Base-by-base conservation (phyloP, 495 filamentous ascomycete genomes). In the Tuber brumale region DNA sequence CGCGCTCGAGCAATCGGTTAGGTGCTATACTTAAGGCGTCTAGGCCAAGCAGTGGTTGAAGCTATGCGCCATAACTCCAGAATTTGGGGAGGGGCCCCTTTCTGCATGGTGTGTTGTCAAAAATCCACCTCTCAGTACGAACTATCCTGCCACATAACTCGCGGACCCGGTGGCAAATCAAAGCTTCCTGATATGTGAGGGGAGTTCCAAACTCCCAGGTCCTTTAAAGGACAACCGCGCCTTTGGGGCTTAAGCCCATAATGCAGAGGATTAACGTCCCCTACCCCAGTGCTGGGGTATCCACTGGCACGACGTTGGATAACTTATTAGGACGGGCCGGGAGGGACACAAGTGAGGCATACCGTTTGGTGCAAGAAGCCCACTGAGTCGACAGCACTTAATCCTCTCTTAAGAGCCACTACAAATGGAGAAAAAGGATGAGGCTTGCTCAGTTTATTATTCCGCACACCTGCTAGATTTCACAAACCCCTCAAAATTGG, bases 241-340 rank as follows among this genome's bases (percentile, higher is more conserved):
- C 51, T 61, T 61, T 16, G 51, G n/a, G 51, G n/a, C 51, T 31
- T 61, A 31, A 61, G 27, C 51, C 51, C 19, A 57, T 27, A 57
- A 57, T 57, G 27, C 27, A 16, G n/a, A 61, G 51, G n/a, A n/a
- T 10, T 57, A 10, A 46, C 18, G 19, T n/a, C 21, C 46, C 23
- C 18, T 45, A 45, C 44, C 8, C 46, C 23, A 51, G 48, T 57
- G 31, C 57, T 66, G n/a, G 57, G 27, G 14, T 35, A 18, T 66
- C 12, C 31, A 66, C 57, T 66, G 12, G 27, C 57, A 66, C 5
- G 57, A 66, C 14, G 57, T 35, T 66, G 27, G 16, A 2, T 31
- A 66, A 66, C n/a, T 66, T 35, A 66, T 66, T 66, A 31, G 57
- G 57, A 66, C 57, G 57, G 57, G 57, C 35, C 57, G 57, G 57